Base-by-base conservation (phyloP, 1,139 yeast species). In the Diutina neorugosa region DNA sequence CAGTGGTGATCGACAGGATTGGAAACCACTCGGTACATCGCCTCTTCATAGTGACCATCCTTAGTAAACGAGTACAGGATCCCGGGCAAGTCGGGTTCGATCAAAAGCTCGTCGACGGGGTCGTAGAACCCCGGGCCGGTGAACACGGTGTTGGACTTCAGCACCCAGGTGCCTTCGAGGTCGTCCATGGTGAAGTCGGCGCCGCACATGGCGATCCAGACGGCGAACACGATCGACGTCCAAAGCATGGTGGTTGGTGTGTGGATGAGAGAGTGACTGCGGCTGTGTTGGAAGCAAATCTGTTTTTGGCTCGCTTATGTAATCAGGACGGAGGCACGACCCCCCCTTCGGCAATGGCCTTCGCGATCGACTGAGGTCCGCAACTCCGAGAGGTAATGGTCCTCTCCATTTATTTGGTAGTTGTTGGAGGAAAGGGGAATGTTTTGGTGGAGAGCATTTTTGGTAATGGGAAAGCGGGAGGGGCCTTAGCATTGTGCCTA, bases 81-180 rank as follows among this genome's bases (percentile, higher is more conserved):
- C 27, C 98, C 98, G 4, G 98, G 97, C 54, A 93, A 77, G 23
- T 91, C 93, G 2, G 98, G 98, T 66, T 94, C 98, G 59, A 90
- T 87, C 56, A 93, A 74, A 31, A 91, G 78, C 67, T 93, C 98
- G 64, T 90, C 96, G 23, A 90, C 86, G 1, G 98, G 98, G 66
- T 93, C 98, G 65, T 82, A 93, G 64, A 93, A 93, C 3, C 93
- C 96, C 0, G 98, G 96, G 0, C 98, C 98, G 0, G 98, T 93
- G 71, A 93, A 85, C 9, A 94, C 98, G 7, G 96, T 82, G 66
- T 87, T 88, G 20, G 97, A 84, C 67, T 93, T 93, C 18, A 97
- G 85, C 1, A 91, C 69, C 98, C 98, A 93, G 0, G 98, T 93
- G n/a, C 98, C 98, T 51, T 71, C 82, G 53, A 84, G 67, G 54